Base-by-base conservation (phyloP, 2,329 filamentous ascomycete species). In the Arthrinium phaeospermum region DNA sequence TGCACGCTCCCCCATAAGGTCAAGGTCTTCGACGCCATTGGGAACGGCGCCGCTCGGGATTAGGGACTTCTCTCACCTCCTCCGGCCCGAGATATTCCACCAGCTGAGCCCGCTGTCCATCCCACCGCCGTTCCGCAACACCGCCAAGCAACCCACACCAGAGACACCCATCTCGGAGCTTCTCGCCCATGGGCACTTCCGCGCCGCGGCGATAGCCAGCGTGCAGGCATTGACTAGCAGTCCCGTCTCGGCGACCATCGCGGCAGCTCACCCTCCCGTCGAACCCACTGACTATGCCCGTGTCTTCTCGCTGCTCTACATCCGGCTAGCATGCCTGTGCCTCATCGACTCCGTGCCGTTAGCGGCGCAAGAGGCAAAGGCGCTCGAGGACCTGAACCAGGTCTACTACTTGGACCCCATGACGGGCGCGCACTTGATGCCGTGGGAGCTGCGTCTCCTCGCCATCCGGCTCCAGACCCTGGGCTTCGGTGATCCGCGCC, bases 361-460 rank as follows among this genome's bases (percentile, higher is more conserved):
- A 49, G 94, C 92, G 22, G 91, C 84, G 57, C 92, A 92, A 77
- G 91, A 92, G 78, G 89, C 89, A 44, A 91, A 91, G 77, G 88
- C 88, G 1, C 83, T 92, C 2, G 89, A 91, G 77, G 90, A 92
- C 77, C 82, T 92, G 1, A 90, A 89, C 78, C 86, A 86, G 30
- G 83, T 82, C 71, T 88, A 85, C 74, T 94, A 91, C 80, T 82
- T 86, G 8, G 89, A 89, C 76, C 85, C 86, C n/a, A 78, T 81
- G 34, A 87, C 83, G 0, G 88, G 85, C 27, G 82, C 83, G 71
- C 92, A 93, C 79, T 87, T 97, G 0, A 93, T 96, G 0, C 96
- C 96, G 0, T 99, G 96, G 95, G 89, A 92, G 57, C 87, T 99
- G 70, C 90, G 96, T 8, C 88, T 98, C 3, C 87, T 98, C 22